These are phyloP conservation scores for Trichoderma aggressivum DNA, from an alignment of 2,329 filamentous ascomycete species.

Conservation along the genomic window DNA sequence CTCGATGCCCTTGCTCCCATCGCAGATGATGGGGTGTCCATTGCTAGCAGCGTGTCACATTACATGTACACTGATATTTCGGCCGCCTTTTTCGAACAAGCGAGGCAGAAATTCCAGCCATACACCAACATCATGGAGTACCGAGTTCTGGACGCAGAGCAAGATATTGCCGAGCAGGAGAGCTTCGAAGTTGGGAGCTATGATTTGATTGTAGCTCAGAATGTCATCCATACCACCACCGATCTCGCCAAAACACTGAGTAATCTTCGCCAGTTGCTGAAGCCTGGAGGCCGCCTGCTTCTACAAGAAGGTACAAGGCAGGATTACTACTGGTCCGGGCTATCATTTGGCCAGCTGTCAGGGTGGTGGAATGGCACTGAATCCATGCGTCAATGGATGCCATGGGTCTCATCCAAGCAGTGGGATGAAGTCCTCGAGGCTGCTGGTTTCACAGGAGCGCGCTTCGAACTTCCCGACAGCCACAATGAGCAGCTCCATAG, in stretches of 20 bases:
- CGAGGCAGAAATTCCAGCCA: slow-evolving; percentile 31
- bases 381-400: slow-evolving; percentile 17
- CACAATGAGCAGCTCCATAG: neutral
- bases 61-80: slow-evolving; percentile 37
- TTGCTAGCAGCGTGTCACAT: neutral
- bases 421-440: slow-evolving; percentile 15
- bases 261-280: slow-evolving; percentile 24
- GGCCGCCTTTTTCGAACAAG: slow-evolving; percentile 34
- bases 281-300: slow-evolving; percentile 28
- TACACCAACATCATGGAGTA: slow-evolving; percentile 26
- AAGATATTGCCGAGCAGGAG: slow-evolving; percentile 10
- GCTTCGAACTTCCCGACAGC: slow-evolving; percentile 3
- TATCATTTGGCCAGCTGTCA: slow-evolving; percentile 19
- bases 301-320: slow-evolving; percentile 19
- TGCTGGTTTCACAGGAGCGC: slow-evolving; percentile 17
- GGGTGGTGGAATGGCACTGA: slow-evolving; percentile 20
- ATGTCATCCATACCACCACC: slow-evolving; percentile 29
- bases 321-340: slow-evolving; percentile 13
- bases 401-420: slow-evolving; percentile 14
- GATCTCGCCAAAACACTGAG: slow-evolving; percentile 25
- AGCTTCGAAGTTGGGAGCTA: slow-evolving; percentile 18
- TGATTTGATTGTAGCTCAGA: slow-evolving; percentile 26
- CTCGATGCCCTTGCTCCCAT: neutral
- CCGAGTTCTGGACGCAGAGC: slow-evolving; percentile 26
- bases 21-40: neutral